A percentile compares a stretch with the other conserved stretches of the same genome.
phyloP scores from a whole-genome alignment of 2,329 filamentous ascomycete species.

The Rosellinia necatrix region DNA sequence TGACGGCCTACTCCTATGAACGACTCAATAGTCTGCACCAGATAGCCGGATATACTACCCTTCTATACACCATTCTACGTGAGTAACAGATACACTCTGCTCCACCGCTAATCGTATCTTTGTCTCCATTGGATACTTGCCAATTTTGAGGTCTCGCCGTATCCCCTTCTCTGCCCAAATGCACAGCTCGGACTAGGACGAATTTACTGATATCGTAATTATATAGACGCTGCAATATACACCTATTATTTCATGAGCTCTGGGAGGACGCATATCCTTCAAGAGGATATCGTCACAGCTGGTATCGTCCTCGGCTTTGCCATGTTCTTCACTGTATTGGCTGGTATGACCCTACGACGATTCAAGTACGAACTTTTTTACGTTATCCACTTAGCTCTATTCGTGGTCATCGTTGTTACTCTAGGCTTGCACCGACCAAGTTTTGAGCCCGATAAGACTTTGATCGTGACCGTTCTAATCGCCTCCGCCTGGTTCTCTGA shows the following conservation, averaged over 20 bases:
- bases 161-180: background rate
- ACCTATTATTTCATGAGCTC: conserved; percentile 37
- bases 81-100: background rate
- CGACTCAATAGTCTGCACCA: conserved; percentile 54
- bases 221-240: conserved; percentile 42
- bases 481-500: conserved; percentile 50
- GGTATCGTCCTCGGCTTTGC: conserved; percentile 45
- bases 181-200: background rate
- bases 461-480: conserved; percentile 46
- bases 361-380: conserved; percentile 55
- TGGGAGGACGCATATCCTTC: conserved; percentile 33
- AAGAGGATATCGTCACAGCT: conserved; percentile 38
- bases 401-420: conserved; percentile 47
- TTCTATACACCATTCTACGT: conserved; percentile 44
- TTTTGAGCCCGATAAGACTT: conserved; percentile 42
- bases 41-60: conserved; percentile 49
- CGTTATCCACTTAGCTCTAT: conserved; percentile 48
- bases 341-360: conserved; percentile 41
- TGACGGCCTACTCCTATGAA: conserved; percentile 51
- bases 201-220: background rate
- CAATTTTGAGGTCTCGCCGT: background rate
- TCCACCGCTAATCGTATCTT: too few relatives aligned
- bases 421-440: conserved; percentile 51
- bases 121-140: background rate
- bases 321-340: conserved; percentile 46